Base-by-base conservation (phyloP, 1,139 yeast genomes). In the Suhomyces bribrorum region DNA sequence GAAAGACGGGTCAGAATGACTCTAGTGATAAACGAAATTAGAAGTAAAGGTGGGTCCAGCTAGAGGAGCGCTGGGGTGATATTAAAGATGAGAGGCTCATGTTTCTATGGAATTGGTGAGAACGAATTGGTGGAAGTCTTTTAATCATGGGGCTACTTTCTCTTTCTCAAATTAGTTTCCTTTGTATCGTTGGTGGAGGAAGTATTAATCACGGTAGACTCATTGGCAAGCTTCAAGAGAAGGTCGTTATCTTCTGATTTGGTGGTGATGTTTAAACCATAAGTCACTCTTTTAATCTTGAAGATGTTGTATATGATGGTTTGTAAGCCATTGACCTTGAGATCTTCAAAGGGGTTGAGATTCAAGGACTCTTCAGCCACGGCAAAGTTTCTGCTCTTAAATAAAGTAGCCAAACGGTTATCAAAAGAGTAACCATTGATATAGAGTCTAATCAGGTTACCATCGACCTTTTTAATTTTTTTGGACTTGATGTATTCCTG, bases 361-460 rank as follows among this genome's bases (percentile, higher is more conserved):
- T 58, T 52, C 39, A 34, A 49, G 9, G 59, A 36, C 5, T 48
- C 42, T 15, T 44, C 39, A 14, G 61, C 49, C 32, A 54, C 49
- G n/a, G 39, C 47, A 43, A 69, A 72, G 8, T 60, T 57, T 32
- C 56, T 56, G 9, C 42, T 29, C 15, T 44, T 38, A 41, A 80
- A 62, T 2, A 67, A 51, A 6, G 57, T 45, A 38, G 64, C 62
- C 44, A 72, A 63, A 5, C 48, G 51, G 3, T 47, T 42, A 54
- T 83, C 85, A 48, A 81, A 77, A 4, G 81, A 73, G 48, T 74
- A 77, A n/a, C 73, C 66, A 35, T 80, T 71, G 17, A 69, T 49
- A 13, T 55, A 40, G 16, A 72, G 48, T 14, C 55, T 56, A 17
- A 81, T 58, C 47, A 60, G 61, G 39, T 59, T 53, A n/a, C 69